phyloP scores from a whole-genome alignment of 768 basidiomycete species.

The Mycena galopus region DNA sequence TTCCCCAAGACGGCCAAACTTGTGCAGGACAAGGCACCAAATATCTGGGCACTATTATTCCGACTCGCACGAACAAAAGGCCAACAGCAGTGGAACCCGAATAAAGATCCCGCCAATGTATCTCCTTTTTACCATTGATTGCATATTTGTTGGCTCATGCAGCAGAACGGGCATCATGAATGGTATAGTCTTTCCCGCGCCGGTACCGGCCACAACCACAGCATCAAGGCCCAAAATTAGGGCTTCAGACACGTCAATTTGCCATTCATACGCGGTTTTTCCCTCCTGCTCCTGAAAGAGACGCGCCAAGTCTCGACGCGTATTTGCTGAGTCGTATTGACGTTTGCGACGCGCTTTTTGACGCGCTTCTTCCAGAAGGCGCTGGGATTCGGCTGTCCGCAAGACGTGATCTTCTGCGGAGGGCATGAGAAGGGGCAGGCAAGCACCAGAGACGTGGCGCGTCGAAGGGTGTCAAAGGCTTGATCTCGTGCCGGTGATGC shows the following conservation, averaged over 20 bases:
- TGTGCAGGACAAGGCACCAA: too few species aligned
- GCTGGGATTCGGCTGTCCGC: constrained; percentile 8
- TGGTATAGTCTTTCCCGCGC: constrained; percentile 53
- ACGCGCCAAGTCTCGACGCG: constrained; percentile 27
- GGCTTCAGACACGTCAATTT: constrained; percentile 54
- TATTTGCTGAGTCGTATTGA: constrained; percentile 33
- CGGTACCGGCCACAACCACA: constrained; percentile 53
- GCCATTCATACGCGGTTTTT: constrained; percentile 49
- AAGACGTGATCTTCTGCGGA: constrained; percentile 8
- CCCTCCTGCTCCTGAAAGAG: constrained; percentile 36
- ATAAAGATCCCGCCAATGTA: constrained; percentile 16
- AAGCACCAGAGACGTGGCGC: constrained; percentile 6
- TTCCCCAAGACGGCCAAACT: too few species aligned
- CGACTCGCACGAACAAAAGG: not conserved
- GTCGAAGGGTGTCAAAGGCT: constrained; percentile 4
- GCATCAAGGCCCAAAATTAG: constrained; percentile 49
- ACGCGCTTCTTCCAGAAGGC: constrained; percentile 17
- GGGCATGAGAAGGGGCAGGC: constrained; percentile 8
- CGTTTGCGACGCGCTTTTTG: constrained; percentile 24
- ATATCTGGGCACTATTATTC: not conserved
- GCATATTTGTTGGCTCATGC: not conserved
- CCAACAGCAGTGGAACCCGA: constrained; percentile 8
- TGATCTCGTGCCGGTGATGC: not conserved
- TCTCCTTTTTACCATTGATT: too few species aligned
- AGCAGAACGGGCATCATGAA: constrained; percentile 48